Evolutionary conservation across 2,329 filamentous ascomycete species (phyloP).

Genomic region (Hymenoscyphus albidus): DNA sequence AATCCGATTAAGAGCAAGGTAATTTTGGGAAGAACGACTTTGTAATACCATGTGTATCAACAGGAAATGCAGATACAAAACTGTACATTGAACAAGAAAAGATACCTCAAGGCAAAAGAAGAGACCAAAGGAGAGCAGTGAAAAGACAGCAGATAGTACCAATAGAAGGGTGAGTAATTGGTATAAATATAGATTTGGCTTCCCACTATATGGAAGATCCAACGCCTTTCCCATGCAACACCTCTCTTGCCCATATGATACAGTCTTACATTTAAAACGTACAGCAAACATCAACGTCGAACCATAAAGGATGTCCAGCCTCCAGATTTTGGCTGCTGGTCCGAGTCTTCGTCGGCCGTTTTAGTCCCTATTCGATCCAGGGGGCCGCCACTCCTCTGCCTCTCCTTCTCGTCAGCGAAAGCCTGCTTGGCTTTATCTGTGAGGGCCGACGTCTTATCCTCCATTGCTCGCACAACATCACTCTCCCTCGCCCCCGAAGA

Average conservation of each 20-base stretch:
- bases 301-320: constrained; percentile 27
- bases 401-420: constrained; percentile 33
- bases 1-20: background rate
- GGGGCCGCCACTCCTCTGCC: constrained; percentile 29
- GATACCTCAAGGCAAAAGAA: background rate
- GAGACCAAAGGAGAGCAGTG: background rate
- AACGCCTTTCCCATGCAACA: constrained; percentile 16
- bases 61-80: background rate
- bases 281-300: constrained; percentile 14
- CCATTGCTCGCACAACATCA: constrained; percentile 29
- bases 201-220: constrained; percentile 6
- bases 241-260: constrained; percentile 17
- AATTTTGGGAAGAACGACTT: background rate
- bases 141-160: background rate
- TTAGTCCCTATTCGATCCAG: constrained; percentile 31
- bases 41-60: no score
- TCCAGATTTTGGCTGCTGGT: constrained; percentile 16
- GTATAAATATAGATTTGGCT: constrained; percentile 7
- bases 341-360: background rate
- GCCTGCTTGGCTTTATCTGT: constrained; percentile 28
- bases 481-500: constrained; percentile 24
- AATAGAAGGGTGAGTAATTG: background rate
- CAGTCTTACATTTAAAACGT: constrained; percentile 16
- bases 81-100: background rate
- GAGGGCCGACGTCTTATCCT: constrained; percentile 30